These are phyloP conservation scores for Fomitopsis pinicola DNA, from an alignment of 1,284 basidiomycete genomes.

Conservation along the genomic window DNA sequence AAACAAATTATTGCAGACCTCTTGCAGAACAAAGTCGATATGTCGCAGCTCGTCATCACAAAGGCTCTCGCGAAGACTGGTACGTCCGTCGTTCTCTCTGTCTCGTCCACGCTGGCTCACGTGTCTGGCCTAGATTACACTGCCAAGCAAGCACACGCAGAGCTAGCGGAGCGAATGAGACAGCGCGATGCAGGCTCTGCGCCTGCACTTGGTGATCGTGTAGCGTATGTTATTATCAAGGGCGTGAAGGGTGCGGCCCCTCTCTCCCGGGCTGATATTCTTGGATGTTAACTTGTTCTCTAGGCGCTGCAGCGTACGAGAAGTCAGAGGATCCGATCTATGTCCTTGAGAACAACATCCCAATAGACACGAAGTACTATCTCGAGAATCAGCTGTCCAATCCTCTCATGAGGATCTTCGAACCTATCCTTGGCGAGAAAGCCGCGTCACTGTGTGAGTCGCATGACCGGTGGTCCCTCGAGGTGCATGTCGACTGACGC, in stretches of 20 bases:
- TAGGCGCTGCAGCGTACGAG: constrained; percentile 95
- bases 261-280: background rate
- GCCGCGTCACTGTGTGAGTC: constrained; percentile 76
- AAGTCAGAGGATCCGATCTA: constrained; percentile 96
- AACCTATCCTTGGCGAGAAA: constrained; percentile 93
- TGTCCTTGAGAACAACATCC: constrained; percentile 93
- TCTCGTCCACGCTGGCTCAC: background rate
- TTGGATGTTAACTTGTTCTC: background rate
- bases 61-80: constrained; percentile 89
- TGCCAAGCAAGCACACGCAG: constrained; percentile 92
- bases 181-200: constrained; percentile 94
- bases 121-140: constrained; percentile 63
- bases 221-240: constrained; percentile 96
- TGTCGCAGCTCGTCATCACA: constrained; percentile 97
- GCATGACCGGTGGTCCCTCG: background rate
- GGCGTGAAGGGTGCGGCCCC: constrained; percentile 76
- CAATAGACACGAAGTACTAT: constrained; percentile 96
- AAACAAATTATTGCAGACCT: constrained; percentile 92
- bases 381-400: constrained; percentile 96
- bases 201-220: constrained; percentile 90
- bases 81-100: constrained; percentile 28
- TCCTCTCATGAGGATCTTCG: constrained; percentile 93
- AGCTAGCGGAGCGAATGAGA: constrained; percentile 91
- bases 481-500: constrained; percentile 2
- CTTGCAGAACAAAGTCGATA: constrained; percentile 92